phyloP scores from a whole-genome alignment of 139 green algal species.

The Mesotaenium endlicherianum region DNA sequence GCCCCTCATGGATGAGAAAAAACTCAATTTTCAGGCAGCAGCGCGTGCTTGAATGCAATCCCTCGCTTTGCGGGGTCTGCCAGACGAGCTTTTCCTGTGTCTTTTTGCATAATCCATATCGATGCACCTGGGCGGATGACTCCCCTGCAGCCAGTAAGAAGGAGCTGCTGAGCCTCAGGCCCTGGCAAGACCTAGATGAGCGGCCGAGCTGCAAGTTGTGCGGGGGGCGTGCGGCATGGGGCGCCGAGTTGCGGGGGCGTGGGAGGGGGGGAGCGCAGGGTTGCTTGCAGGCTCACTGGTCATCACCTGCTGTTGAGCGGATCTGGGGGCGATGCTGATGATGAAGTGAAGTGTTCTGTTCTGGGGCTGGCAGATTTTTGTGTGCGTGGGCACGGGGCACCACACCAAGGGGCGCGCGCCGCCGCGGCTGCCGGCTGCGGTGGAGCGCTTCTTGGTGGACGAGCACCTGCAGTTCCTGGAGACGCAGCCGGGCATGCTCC shows the following conservation, averaged over 20 bases:
- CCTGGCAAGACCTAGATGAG: too few species aligned
- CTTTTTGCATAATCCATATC: neutral
- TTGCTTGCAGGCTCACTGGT: neutral
- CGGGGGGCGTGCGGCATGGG: neutral
- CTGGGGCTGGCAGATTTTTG: conserved; percentile 19
- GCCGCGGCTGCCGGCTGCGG: conserved; percentile 46
- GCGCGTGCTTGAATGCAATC: neutral
- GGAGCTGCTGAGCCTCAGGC: neutral
- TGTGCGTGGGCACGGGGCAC: conserved; percentile 55
- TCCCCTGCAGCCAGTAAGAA: neutral
- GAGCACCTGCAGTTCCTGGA: conserved; percentile 34
- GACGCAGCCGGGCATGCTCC: conserved; percentile 39
- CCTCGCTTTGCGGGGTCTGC: neutral
- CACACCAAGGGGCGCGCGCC: conserved; percentile 50
- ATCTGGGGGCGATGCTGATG: neutral
- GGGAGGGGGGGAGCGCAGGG: neutral
- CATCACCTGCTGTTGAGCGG: neutral
- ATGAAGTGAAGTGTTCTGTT: neutral
- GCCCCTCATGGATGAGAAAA: too few species aligned
- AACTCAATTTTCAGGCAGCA: neutral
- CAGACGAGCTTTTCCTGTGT: neutral
- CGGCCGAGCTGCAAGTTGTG: neutral
- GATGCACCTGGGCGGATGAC: neutral
- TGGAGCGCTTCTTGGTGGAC: conserved; percentile 45
- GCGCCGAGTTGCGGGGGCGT: neutral